Evolutionary conservation across 2,329 filamentous ascomycete species (phyloP), one percentile per base, ranked within the genome.

Genomic region (Apiospora sp.): DNA sequence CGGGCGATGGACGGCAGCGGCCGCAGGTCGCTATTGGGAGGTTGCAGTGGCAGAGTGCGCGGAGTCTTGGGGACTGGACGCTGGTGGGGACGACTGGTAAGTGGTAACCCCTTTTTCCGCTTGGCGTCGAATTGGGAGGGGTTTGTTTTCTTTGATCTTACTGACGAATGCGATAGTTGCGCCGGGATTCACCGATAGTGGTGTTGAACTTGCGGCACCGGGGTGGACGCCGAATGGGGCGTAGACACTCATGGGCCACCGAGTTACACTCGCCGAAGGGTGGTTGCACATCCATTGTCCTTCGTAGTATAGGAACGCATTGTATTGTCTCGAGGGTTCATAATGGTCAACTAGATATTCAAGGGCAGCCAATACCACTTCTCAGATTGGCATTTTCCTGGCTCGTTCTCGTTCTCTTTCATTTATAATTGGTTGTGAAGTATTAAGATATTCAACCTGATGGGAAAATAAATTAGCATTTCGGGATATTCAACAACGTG

Each of bases 31-130:
- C 82, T 1, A 80, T 88, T 14, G 76, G 80, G 8, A 81, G 79
- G 69, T 74, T 78, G 19, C 81, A 83, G 72, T 88, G 86, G 86
- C 86, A 88, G 80, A 80, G 82, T 46, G 86, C 86, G 0, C 79
- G 77, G 71, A 86, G 84, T 64, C 73, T 81, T 46, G 86, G 86
- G 1, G 77, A 82, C 4, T 88, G 86, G 86, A 87, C 86, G 4
- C 79, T 88, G 22, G 85, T 88, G 0, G 86, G 84, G 24, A 80
- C 75, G 46, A 81, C 79, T 1, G 79, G 79, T 80, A 75, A 72
- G 79, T 68, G 19, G 1, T 3, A 34, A 4, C 22, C 67, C n/a
- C 12, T 12, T 14, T 44, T 19, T 30, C 3, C 37, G 19, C 22
- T 44, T 41, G 5, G 12, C 4, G 4, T 19, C n/a, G 2, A 30